Evolutionary conservation across 306 rosid genomes (phyloP).

Genomic region (Mimosa bimucronata): DNA sequence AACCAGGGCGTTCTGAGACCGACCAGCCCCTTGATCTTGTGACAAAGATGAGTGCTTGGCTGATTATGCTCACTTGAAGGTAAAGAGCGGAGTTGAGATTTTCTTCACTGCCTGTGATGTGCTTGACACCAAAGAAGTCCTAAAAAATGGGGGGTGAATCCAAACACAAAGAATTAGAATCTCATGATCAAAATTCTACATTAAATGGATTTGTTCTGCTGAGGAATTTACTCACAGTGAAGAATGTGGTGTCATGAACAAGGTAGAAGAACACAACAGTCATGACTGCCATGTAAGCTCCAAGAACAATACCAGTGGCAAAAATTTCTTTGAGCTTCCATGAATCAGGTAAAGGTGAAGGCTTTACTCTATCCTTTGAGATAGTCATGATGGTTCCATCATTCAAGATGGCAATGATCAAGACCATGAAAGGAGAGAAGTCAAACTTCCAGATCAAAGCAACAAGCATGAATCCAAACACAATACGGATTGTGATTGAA

Average conservation of each 20-base stretch:
- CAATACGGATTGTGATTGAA: constrained; percentile 95
- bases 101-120: constrained; percentile 37
- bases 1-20: constrained; percentile 75
- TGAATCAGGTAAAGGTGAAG: constrained; percentile 96
- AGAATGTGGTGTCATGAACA: constrained; percentile 56
- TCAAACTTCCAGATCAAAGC: constrained; percentile 87
- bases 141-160: constrained; percentile 23
- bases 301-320: constrained; percentile 82
- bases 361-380: constrained; percentile 89
- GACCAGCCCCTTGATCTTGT: constrained; percentile 94
- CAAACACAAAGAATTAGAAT: not conserved
- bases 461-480: constrained; percentile 81
- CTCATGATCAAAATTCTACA: not conserved
- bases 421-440: constrained; percentile 91
- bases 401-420: constrained; percentile 80
- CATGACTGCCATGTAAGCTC: constrained; percentile 87
- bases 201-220: not conserved
- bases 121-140: constrained; percentile 54
- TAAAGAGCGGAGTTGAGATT: constrained; percentile 82
- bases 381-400: constrained; percentile 98
- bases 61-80: constrained; percentile 94
- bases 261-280: constrained; percentile 81
- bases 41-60: constrained; percentile 93
- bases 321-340: constrained; percentile 94
- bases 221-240: constrained; percentile 53